Conservation (phyloP, 192 early-diverging fungal species). For the Mortierella alpina region DNA sequence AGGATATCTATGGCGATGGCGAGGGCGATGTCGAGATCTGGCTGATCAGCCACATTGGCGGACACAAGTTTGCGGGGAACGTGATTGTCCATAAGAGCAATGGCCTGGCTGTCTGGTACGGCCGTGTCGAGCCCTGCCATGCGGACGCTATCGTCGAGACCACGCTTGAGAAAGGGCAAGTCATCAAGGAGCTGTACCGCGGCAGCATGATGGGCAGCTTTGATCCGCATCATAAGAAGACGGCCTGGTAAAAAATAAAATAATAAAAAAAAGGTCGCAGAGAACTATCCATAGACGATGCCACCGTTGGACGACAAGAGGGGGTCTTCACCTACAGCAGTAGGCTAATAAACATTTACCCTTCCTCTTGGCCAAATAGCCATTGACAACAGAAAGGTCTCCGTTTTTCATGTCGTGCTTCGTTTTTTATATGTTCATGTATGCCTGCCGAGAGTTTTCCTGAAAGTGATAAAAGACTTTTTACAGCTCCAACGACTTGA, state of each 20-base stretch:
- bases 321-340: too few species aligned
- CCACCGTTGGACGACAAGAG: too few species aligned
- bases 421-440: too few species aligned
- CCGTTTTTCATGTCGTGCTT: too few species aligned
- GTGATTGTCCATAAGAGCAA: constrained; percentile 62
- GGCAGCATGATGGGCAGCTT: constrained; percentile 66
- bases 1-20: constrained; percentile 59
- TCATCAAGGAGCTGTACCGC: constrained; percentile 65
- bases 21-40: constrained; percentile 60
- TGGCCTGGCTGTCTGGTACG: constrained; percentile 69
- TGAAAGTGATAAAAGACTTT: constrained; percentile 7
- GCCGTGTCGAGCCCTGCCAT: constrained; percentile 66
- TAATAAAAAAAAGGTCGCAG: constrained; percentile 1
- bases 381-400: too few species aligned
- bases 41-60: constrained; percentile 68
- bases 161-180: constrained; percentile 58
- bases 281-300: too few species aligned
- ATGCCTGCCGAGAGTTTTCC: too few species aligned
- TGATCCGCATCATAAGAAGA: constrained; percentile 34
- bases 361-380: too few species aligned
- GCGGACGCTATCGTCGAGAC: constrained; percentile 61
- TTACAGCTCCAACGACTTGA: constrained; percentile 66
- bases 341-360: too few species aligned
- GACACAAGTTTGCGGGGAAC: constrained; percentile 74
- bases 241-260: constrained; percentile 41